Evolutionary conservation across 192 early-diverging fungal genomes (phyloP).

Genomic region (Obelidium mucronatum): DNA sequence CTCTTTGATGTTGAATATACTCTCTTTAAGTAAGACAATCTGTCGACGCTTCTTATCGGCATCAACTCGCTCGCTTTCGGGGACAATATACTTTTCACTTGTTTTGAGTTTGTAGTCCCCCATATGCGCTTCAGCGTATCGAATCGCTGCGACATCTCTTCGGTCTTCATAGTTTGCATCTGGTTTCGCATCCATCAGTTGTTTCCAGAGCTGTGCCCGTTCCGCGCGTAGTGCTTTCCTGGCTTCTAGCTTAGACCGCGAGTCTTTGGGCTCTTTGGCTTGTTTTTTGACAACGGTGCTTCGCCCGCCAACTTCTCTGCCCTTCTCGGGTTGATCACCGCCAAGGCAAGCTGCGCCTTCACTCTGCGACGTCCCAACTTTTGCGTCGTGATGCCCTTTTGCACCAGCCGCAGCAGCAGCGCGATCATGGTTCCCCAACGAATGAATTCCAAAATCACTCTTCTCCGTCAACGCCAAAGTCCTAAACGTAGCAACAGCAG

Average conservation of each 20-base stretch:
- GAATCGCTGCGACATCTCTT: constrained; percentile 62
- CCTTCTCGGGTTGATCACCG: constrained; percentile 14
- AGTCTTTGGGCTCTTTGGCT: constrained; percentile 30
- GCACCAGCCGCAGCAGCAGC: neutral
- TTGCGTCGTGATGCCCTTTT: neutral
- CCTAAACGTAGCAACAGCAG: constrained; percentile 58
- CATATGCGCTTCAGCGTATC: constrained; percentile 65
- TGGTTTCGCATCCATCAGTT: constrained; percentile 65
- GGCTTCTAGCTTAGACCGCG: constrained; percentile 62
- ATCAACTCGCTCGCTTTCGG: constrained; percentile 69
- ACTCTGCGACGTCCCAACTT: neutral
- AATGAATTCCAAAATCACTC: constrained; percentile 43
- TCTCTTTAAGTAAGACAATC: constrained; percentile 61
- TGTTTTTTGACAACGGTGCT: neutral
- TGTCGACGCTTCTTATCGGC: constrained; percentile 70
- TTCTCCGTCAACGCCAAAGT: constrained; percentile 53
- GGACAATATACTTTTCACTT: constrained; percentile 72
- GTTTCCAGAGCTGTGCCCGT: constrained; percentile 58
- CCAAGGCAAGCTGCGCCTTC: neutral
- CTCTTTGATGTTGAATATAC: constrained; percentile 63
- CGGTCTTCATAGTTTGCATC: constrained; percentile 69
- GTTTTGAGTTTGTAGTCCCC: constrained; percentile 74
- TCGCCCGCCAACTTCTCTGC: neutral
- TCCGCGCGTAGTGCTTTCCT: constrained; percentile 61
- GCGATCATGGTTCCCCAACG: constrained; percentile 12